phyloP scores from a whole-genome alignment of 805 yeast genomes.

The Debaryomyces prosopidis region DNA sequence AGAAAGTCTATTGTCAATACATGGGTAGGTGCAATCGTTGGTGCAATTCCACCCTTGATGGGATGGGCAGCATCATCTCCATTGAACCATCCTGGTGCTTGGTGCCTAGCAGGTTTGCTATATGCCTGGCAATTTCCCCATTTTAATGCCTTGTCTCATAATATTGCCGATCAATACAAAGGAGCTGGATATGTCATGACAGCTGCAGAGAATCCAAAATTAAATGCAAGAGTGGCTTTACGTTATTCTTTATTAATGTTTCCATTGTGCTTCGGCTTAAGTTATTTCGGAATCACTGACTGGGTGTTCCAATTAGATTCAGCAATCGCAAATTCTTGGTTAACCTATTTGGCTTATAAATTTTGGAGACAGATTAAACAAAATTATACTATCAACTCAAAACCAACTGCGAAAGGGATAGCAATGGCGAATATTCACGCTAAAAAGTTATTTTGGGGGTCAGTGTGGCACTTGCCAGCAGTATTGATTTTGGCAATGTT shows the following conservation, averaged over 20 bases:
- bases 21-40: constrained; percentile 99
- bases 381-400: constrained; percentile 48
- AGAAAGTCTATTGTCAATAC: constrained; percentile 84
- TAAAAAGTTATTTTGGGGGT: constrained; percentile 86
- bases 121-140: constrained; percentile 99
- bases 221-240: constrained; percentile 91
- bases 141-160: constrained; percentile 88
- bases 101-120: constrained; percentile 86
- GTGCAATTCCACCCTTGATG: constrained; percentile 98
- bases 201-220: constrained; percentile 85
- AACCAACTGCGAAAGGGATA: constrained; percentile 57
- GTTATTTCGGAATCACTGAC: constrained; percentile 81
- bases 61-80: constrained; percentile 94
- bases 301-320: constrained; percentile 80
- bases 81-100: constrained; percentile 83
- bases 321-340: constrained; percentile 80
- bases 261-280: constrained; percentile 83
- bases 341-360: constrained; percentile 71
- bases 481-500: constrained; percentile 88
- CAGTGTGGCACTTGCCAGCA: constrained; percentile 92
- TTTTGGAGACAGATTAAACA: constrained; percentile 83
- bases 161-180: constrained; percentile 83
- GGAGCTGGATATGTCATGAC: constrained; percentile 98
- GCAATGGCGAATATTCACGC: constrained; percentile 69
- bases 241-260: constrained; percentile 91